Evolutionary conservation across 495 filamentous ascomycete species (phyloP), one percentile per base, ranked within the genome.

Genomic region (Acidomyces sp.): DNA sequence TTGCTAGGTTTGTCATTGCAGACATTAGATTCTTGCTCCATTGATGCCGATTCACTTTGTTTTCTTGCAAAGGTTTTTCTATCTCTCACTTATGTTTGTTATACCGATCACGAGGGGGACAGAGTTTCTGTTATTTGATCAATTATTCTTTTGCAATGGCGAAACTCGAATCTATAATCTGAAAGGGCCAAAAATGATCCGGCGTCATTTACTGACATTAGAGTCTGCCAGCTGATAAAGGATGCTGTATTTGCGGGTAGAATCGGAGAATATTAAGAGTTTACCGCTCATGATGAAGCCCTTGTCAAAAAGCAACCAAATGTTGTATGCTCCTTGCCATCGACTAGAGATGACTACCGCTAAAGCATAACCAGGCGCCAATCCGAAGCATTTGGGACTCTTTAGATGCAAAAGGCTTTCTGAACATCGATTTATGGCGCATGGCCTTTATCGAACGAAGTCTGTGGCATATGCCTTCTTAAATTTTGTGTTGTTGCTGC

Each of bases 201-300:
- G n/a, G n/a, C n/a, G n/a, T n/a, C n/a, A n/a, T n/a, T n/a, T n/a
- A n/a, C n/a, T n/a, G n/a, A n/a, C n/a, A n/a, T n/a, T n/a, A n/a
- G n/a, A n/a, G n/a, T n/a, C n/a, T n/a, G n/a, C n/a, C n/a, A n/a
- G n/a, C n/a, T n/a, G n/a, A n/a, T n/a, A n/a, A n/a, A n/a, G n/a
- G 30, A 42, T 9, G 2, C 41, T 21, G 32, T 34, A 19, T 52
- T 52, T 35, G 49, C 39, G 10, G 49, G 49, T 7, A 44, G 49
- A 10, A 48, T 52, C 15, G 48, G 48, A 4, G 49, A 45, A 2
- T 43, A 48, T 19, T 45, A 52, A 30, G 45, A 33, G 10, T 48
- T 48, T 24, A 31, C 41, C 17, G 30, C 37, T 2, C 16, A 23
- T 18, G 32, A 43, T 31, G 23, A 39, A 16, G 43, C 9, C 13